phyloP scores from a whole-genome alignment of 1,139 yeast genomes.

The Williopsis jadinii region DNA sequence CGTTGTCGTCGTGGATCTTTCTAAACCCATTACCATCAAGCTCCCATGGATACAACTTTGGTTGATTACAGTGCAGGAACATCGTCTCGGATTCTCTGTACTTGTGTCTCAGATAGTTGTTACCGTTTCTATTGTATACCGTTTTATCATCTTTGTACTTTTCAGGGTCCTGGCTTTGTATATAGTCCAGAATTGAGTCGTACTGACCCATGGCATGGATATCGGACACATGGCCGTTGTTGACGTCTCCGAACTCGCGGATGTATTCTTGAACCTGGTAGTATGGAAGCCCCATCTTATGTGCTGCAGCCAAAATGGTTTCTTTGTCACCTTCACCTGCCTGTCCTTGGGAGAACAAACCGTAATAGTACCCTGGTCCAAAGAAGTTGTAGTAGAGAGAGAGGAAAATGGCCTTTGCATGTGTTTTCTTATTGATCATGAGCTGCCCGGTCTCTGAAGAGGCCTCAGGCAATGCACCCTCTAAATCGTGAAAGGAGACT shows the following conservation, averaged over 20 bases:
- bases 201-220: slow-evolving; percentile 23
- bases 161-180: slow-evolving; percentile 11
- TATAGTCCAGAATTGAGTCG: slow-evolving; percentile 25
- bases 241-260: slow-evolving; percentile 18
- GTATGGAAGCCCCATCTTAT: slow-evolving; percentile 48
- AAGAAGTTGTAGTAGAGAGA: slow-evolving; percentile 72
- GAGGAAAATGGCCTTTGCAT: slow-evolving; percentile 55
- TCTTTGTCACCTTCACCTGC: slow-evolving; percentile 93
- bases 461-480: slow-evolving; percentile 73
- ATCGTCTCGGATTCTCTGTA: slow-evolving; percentile 16
- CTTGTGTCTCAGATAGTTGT: slow-evolving; percentile 17
- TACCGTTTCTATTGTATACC: slow-evolving; percentile 10
- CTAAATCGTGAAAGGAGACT: slow-evolving; percentile 58
- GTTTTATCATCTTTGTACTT: slow-evolving; percentile 11
- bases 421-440: slow-evolving; percentile 57
- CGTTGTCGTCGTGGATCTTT: slow-evolving; percentile 13
- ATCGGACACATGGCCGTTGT: slow-evolving; percentile 13
- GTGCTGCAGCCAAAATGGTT: slow-evolving; percentile 76
- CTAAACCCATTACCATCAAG: slow-evolving; percentile 19
- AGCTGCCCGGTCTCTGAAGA: slow-evolving; percentile 81
- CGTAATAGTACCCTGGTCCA: slow-evolving; percentile 75
- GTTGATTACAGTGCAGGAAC: slow-evolving; percentile 22
- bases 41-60: slow-evolving; percentile 23
- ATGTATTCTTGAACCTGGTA: slow-evolving; percentile 51
- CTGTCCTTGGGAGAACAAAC: slow-evolving; percentile 73